Percentiles rank a stretch among this genome's conserved stretches.
These are phyloP conservation scores for Ligustrum vulgare DNA, from an alignment of 257 asterid genomes.

Conservation along the genomic window DNA sequence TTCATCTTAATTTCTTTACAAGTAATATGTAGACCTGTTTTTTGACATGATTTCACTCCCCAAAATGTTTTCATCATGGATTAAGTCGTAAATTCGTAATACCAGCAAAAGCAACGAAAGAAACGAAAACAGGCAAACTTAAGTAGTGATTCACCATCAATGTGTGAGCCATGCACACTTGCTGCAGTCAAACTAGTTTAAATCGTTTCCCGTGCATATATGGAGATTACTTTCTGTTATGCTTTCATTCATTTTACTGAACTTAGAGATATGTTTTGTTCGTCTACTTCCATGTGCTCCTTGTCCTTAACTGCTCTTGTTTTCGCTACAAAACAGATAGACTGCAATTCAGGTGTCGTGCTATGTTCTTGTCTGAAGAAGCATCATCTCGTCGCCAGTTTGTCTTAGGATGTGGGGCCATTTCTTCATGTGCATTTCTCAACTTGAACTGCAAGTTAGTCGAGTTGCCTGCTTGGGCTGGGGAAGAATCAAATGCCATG, in stretches of 20 bases:
- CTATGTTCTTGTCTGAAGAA: constrained; percentile 28
- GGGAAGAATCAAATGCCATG: constrained; percentile 36
- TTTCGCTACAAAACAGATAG: constrained; percentile 34
- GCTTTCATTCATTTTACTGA: constrained; percentile 3
- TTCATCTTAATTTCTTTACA: neutral
- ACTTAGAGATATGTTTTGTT: neutral
- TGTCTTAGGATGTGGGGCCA: constrained; percentile 36
- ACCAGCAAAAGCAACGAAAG: neutral
- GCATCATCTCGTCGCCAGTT: constrained; percentile 47
- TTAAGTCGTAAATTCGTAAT: neutral
- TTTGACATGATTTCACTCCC: neutral
- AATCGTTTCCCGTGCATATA: neutral
- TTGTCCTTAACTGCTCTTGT: neutral
- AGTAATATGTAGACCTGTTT: too few species aligned
- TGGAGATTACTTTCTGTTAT: neutral
- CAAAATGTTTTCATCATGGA: neutral
- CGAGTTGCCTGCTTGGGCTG: constrained; percentile 51
- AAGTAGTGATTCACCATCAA: neutral
- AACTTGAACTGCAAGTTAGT: constrained; percentile 27
- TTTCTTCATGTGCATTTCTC: constrained; percentile 36
- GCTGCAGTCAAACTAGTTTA: neutral
- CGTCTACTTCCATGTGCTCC: neutral
- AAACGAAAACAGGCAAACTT: too few species aligned
- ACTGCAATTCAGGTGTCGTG: constrained; percentile 32
- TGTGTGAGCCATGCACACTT: too few species aligned